phyloP scores from a whole-genome alignment of 768 basidiomycete genomes.

The Pisolithus tinctorius region DNA sequence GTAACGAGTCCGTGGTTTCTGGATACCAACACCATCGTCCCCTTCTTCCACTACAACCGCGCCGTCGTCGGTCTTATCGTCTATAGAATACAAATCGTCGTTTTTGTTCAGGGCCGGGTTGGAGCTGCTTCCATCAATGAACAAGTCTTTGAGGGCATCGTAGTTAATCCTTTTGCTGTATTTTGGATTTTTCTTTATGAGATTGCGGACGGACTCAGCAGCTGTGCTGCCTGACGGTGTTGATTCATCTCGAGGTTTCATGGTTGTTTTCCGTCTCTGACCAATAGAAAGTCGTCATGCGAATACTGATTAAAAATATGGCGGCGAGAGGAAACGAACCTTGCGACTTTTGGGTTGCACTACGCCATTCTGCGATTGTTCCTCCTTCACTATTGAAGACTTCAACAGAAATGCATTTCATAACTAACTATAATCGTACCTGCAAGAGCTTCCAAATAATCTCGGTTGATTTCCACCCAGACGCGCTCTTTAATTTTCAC shows the following conservation, averaged over 20 bases:
- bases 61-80: slow-evolving; percentile 37
- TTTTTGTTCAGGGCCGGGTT: slow-evolving; percentile 32
- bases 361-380: slow-evolving; percentile 38
- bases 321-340: slow-evolving; percentile 52
- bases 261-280: slow-evolving; percentile 62
- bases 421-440: slow-evolving; percentile 31
- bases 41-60: slow-evolving; percentile 34
- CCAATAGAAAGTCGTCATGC: slow-evolving; percentile 6
- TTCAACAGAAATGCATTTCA: slow-evolving; percentile 35
- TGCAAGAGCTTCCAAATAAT: slow-evolving; percentile 84
- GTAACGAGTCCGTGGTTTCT: slow-evolving; percentile 28
- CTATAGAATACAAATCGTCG: slow-evolving; percentile 48
- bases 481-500: slow-evolving; percentile 82
- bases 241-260: slow-evolving; percentile 67
- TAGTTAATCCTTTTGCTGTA: slow-evolving; percentile 95
- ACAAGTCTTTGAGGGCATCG: slow-evolving; percentile 76
- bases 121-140: slow-evolving; percentile 37
- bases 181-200: slow-evolving; percentile 79
- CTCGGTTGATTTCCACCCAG: slow-evolving; percentile 91
- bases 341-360: slow-evolving; percentile 58
- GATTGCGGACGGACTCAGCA: slow-evolving; percentile 31
- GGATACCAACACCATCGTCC: slow-evolving; percentile 25
- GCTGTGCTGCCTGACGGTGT: slow-evolving; percentile 38
- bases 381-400: slow-evolving; percentile 59
- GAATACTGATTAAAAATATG: slow-evolving; percentile 21